A percentile compares a stretch with the other conserved stretches of the same genome.
Conservation (phyloP, 352 stramenopile genomes). For the Globisporangium rhizosaccharum region DNA sequence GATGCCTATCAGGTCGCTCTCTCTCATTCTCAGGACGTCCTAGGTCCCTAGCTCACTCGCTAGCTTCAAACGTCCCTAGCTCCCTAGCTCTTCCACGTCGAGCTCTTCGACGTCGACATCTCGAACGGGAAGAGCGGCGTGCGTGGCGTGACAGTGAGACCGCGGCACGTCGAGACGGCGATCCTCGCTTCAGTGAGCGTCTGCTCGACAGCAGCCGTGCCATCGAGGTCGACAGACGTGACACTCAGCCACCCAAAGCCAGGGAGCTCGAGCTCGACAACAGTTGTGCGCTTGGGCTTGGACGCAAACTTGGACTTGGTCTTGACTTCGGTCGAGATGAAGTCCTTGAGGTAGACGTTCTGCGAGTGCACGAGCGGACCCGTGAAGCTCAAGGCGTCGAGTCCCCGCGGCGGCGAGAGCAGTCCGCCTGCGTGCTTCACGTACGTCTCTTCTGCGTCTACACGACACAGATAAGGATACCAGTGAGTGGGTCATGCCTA, state of each 20-base stretch:
- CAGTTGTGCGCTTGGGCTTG: constrained; percentile 73
- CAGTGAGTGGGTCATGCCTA: background rate
- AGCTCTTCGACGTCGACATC: constrained; percentile 70
- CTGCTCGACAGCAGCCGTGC: constrained; percentile 49
- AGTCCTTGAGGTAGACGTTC: constrained; percentile 67
- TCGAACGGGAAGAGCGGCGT: constrained; percentile 74
- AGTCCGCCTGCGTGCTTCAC: constrained; percentile 74
- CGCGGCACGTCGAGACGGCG: constrained; percentile 54
- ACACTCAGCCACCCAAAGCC: constrained; percentile 79
- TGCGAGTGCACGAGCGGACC: constrained; percentile 47
- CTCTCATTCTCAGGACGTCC: background rate
- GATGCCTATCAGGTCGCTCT: background rate
- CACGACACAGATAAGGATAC: background rate
- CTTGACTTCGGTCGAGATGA: constrained; percentile 49
- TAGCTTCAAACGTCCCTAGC: background rate
- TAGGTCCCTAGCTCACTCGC: background rate
- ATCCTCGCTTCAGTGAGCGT: constrained; percentile 63
- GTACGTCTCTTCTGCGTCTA: constrained; percentile 71
- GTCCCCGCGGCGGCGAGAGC: constrained; percentile 65
- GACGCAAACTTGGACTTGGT: constrained; percentile 70
- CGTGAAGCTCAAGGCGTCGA: constrained; percentile 76
- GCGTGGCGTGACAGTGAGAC: constrained; percentile 50
- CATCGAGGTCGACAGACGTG: constrained; percentile 77
- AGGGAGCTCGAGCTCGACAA: constrained; percentile 73
- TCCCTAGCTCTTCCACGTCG: constrained; percentile 63